A percentile compares a stretch with the other conserved stretches of the same genome.
Evolutionary conservation across 768 basidiomycete species (phyloP).

Genomic region (Pluteus cervinus): DNA sequence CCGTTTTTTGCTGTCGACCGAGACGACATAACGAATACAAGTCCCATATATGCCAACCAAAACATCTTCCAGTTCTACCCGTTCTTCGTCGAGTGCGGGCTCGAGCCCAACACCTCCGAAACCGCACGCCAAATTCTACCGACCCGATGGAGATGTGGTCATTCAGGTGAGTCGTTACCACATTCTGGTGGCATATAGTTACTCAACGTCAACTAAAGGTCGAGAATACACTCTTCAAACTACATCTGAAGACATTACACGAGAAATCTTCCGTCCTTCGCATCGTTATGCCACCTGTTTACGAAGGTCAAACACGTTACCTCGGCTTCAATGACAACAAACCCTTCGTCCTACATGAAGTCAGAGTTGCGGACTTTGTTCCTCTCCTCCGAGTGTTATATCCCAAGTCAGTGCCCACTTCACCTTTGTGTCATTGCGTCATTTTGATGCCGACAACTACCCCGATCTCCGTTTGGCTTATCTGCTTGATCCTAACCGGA

Average conservation of each 20-base stretch:
- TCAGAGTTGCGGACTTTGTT: conserved; percentile 40
- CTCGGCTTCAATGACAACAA: conserved; percentile 20
- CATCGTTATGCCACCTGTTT: conserved; percentile 25
- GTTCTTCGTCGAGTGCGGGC: not conserved
- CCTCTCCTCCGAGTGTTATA: conserved; percentile 51
- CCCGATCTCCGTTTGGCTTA: conserved; percentile 2
- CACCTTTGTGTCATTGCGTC: no score
- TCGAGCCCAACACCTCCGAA: not conserved
- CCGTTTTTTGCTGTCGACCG: no score
- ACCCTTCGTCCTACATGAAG: conserved; percentile 39
- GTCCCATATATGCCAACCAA: not conserved
- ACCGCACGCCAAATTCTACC: conserved; percentile 23
- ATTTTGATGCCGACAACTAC: no score
- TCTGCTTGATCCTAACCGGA: conserved; percentile 1
- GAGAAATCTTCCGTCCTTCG: conserved; percentile 26
- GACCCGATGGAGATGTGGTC: conserved; percentile 24
- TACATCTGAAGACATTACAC: conserved; percentile 41
- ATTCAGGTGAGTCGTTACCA: conserved; percentile 18
- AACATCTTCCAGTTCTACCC: not conserved
- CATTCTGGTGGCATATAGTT: not conserved
- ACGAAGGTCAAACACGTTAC: conserved; percentile 16
- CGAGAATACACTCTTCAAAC: conserved; percentile 43
- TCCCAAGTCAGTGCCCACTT: conserved; percentile 44
- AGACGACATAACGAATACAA: not conserved
- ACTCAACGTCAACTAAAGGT: conserved; percentile 29